Percentiles rank a stretch among this genome's conserved stretches.
Conservation (phyloP, 805 yeast genomes). For the Starmerella gropengiesseri region DNA sequence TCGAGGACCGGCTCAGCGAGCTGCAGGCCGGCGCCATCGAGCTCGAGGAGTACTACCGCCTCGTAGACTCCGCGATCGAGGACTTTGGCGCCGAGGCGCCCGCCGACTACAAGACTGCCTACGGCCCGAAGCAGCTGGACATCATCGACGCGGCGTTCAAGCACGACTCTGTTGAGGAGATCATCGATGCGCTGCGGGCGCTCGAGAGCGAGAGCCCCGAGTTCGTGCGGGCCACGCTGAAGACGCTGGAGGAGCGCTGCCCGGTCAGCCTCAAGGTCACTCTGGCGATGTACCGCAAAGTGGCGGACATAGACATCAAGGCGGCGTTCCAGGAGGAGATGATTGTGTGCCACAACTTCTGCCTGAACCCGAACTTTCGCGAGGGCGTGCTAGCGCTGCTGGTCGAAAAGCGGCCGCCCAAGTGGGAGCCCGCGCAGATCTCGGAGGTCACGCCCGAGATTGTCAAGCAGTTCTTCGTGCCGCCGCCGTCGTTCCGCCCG, state of each 20-base stretch:
- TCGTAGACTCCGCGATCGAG: slow-evolving; percentile 63
- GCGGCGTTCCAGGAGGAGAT: slow-evolving; percentile 65
- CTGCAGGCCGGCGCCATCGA: slow-evolving; percentile 34
- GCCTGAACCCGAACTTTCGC: slow-evolving; percentile 53
- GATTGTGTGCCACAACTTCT: slow-evolving; percentile 64
- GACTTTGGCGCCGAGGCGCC: slow-evolving; percentile 50
- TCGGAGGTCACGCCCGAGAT: slow-evolving; percentile 29
- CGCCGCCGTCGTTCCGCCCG: slow-evolving; percentile 28
- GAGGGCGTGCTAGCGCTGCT: slow-evolving; percentile 36
- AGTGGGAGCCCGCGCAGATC: slow-evolving; percentile 39
- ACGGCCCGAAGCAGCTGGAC: slow-evolving; percentile 41
- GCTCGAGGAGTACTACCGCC: slow-evolving; percentile 29
- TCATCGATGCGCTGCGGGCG: slow-evolving; percentile 34
- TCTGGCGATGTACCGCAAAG: slow-evolving; percentile 53
- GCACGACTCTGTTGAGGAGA: slow-evolving; percentile 40
- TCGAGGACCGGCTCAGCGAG: slow-evolving; percentile 55
- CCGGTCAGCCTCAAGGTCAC: slow-evolving; percentile 70
- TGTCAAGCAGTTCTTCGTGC: slow-evolving; percentile 26
- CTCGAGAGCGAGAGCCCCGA: slow-evolving; percentile 46
- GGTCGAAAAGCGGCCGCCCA: slow-evolving; percentile 47
- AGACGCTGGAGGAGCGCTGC: slow-evolving; percentile 53
- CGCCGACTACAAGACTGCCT: slow-evolving; percentile 43
- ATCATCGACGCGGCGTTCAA: slow-evolving; percentile 63
- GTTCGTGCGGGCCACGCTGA: slow-evolving; percentile 52
- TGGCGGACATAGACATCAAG: slow-evolving; percentile 46